These are phyloP conservation scores for Lentinula novae-zelandiae DNA, from an alignment of 1,284 basidiomycete genomes.

Conservation along the genomic window DNA sequence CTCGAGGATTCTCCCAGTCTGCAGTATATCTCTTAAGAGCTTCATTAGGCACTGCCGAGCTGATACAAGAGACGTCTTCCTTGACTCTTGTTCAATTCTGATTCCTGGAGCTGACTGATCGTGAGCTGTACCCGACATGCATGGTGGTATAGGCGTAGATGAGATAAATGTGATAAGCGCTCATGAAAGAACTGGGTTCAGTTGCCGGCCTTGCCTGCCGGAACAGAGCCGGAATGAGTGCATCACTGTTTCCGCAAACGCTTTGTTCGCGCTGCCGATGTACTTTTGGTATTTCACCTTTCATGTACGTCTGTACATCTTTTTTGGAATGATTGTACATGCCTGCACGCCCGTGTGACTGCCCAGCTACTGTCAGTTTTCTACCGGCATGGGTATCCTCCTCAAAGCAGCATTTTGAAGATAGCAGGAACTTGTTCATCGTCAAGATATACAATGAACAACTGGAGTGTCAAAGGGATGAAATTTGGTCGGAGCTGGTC, in stretches of 20 bases:
- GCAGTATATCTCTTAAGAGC: constrained; percentile 49
- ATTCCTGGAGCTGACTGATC: constrained; percentile 2
- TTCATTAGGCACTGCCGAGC: constrained; percentile 34
- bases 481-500: too few relatives aligned
- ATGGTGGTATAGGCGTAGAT: too few relatives aligned
- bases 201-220: too few relatives aligned
- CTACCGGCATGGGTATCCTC: constrained; percentile 37
- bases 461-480: constrained; percentile 59
- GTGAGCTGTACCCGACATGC: neutral
- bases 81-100: constrained; percentile 25
- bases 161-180: too few relatives aligned
- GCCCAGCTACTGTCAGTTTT: constrained; percentile 18
- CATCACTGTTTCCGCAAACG: too few relatives aligned
- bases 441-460: constrained; percentile 60
- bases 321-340: constrained; percentile 31
- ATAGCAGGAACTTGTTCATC: constrained; percentile 66
- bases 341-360: constrained; percentile 63
- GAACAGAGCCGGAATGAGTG: too few relatives aligned
- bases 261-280: too few relatives aligned
- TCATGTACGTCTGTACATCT: too few relatives aligned
- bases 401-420: constrained; percentile 69
- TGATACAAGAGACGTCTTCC: constrained; percentile 63
- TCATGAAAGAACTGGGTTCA: too few relatives aligned
- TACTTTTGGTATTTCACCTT: too few relatives aligned
- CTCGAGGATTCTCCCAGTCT: constrained; percentile 64